Conservation (phyloP, 257 asterid species). For the Dorcoceras hygrometricum region DNA sequence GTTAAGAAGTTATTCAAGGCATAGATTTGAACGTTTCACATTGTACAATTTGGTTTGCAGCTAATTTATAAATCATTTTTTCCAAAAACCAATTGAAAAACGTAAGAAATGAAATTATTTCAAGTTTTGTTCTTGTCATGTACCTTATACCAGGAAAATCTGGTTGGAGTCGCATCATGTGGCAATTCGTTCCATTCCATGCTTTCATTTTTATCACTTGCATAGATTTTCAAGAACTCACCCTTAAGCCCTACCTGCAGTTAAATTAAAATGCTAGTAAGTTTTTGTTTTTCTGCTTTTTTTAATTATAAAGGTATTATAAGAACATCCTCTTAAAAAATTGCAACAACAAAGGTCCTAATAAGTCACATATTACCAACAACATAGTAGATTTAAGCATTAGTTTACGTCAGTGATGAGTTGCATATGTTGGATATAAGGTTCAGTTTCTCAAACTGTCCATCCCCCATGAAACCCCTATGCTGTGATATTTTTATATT, state of each 20-base stretch:
- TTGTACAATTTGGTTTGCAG: neutral
- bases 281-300: conserved; percentile 21
- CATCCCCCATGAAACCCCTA: neutral
- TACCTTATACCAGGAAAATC: conserved; percentile 91
- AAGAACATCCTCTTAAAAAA: neutral
- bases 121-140: conserved; percentile 8
- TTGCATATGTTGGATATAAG: conserved; percentile 12
- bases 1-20: neutral
- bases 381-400: neutral
- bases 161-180: conserved; percentile 43
- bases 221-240: conserved; percentile 53
- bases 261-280: conserved; percentile 19
- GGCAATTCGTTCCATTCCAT: conserved; percentile 54
- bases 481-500: conserved; percentile 3
- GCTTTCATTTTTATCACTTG: conserved; percentile 32
- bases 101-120: conserved; percentile 17
- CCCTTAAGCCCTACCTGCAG: conserved; percentile 78
- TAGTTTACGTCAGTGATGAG: neutral
- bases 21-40: neutral
- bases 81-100: neutral
- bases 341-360: neutral
- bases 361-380: neutral
- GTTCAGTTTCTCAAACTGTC: conserved; percentile 11
- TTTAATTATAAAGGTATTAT: neutral
- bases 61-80: neutral